Evolutionary conservation across 1,284 basidiomycete species (phyloP).

Genomic region (Cutaneotrichosporon dermatis): DNA sequence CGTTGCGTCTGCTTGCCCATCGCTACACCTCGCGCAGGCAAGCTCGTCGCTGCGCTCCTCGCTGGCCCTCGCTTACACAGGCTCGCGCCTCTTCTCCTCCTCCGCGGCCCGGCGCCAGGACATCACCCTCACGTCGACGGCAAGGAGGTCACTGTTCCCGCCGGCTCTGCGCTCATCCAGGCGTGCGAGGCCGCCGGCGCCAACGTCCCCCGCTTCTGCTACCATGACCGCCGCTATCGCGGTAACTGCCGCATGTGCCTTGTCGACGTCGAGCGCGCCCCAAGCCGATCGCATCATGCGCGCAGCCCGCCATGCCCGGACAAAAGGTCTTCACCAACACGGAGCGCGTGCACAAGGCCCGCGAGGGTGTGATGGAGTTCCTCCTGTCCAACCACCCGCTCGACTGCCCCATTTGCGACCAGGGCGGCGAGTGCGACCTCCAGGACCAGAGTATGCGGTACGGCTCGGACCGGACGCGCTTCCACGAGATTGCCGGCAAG

Average conservation of each 20-base stretch:
- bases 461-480: conserved; percentile 91
- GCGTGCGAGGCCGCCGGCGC: conserved; percentile 60
- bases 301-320: conserved; percentile 97
- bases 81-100: conserved; percentile 40
- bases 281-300: conserved; percentile 75
- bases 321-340: conserved; percentile 95
- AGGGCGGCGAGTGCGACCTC: conserved; percentile 96
- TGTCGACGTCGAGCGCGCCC: conserved; percentile 88
- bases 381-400: conserved; percentile 94
- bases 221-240: conserved; percentile 64
- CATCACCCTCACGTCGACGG: conserved; percentile 88
- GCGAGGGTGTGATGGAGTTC: conserved; percentile 99
- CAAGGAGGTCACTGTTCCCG: conserved; percentile 87
- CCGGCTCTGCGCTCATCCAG: conserved; percentile 91
- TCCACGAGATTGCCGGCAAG: conserved; percentile 97
- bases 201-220: conserved; percentile 46
- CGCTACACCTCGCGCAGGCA: no score
- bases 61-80: conserved; percentile 19
- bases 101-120: conserved; percentile 59
- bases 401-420: conserved; percentile 98
- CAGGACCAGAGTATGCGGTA: conserved; percentile 99
- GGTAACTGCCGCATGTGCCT: conserved; percentile 98
- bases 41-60: neutral
- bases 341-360: conserved; percentile 82
- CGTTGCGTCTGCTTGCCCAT: no score